phyloP scores from a whole-genome alignment of 208 protist species.

The Acanthamoeba castellanii region DNA sequence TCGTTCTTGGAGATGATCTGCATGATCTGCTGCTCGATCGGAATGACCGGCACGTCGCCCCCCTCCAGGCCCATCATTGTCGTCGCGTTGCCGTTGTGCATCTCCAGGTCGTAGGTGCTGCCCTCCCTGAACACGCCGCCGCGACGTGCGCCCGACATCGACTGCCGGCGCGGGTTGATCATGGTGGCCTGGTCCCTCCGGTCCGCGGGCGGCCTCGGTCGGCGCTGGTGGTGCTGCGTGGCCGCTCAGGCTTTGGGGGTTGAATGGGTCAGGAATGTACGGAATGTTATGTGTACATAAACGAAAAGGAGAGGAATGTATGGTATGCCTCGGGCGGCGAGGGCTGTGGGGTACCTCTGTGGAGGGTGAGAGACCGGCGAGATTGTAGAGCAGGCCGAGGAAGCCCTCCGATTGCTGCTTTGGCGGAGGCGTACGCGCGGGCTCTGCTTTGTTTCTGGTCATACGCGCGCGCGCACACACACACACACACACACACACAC shows the following conservation, averaged over 20 bases:
- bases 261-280: background rate
- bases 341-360: background rate
- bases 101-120: background rate
- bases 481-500: too few species aligned
- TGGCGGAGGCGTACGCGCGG: background rate
- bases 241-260: background rate
- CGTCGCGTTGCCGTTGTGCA: background rate
- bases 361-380: background rate
- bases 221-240: background rate
- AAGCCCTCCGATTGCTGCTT: constrained; percentile 38
- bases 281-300: background rate
- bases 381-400: background rate
- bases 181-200: background rate
- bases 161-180: background rate
- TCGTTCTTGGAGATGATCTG: constrained; percentile 23
- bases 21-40: constrained; percentile 42
- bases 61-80: background rate
- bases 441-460: constrained; percentile 11
- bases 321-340: too few species aligned
- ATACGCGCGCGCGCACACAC: background rate
- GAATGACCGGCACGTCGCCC: background rate
- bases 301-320: too few species aligned
- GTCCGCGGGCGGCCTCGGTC: background rate
- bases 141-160: background rate
- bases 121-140: background rate